These are phyloP conservation scores for Chaetomium sp. DNA, from an alignment of 2,329 filamentous ascomycete genomes.

Conservation along the genomic window DNA sequence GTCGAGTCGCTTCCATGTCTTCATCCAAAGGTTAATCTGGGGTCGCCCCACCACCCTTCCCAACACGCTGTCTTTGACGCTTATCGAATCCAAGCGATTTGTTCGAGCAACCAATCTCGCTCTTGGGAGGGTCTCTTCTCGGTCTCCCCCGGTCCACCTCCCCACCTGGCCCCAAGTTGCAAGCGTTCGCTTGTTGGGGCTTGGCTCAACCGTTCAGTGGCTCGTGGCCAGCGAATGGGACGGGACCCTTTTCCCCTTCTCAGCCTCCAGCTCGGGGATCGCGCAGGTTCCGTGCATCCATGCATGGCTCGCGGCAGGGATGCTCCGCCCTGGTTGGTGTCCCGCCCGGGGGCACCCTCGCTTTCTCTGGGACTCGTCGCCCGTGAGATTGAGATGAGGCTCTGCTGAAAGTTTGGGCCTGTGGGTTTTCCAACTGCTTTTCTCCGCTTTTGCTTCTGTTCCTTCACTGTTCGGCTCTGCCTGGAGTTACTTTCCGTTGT, in stretches of 20 bases:
- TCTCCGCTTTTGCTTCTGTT: background rate
- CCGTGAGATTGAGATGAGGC: conserved; percentile 4
- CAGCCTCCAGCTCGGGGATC: conserved; percentile 9
- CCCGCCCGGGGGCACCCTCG: background rate
- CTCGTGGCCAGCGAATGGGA: background rate
- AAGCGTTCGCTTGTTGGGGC: conserved; percentile 1
- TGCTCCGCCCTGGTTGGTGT: conserved; percentile 5
- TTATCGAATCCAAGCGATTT: background rate
- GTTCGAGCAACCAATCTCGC: conserved; percentile 1
- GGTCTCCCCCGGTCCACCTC: background rate
- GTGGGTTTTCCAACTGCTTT: background rate
- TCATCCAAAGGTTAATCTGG: conserved; percentile 11
- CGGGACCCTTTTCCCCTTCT: background rate
- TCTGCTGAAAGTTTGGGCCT: conserved; percentile 1
- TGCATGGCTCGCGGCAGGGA: background rate
- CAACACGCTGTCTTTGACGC: background rate
- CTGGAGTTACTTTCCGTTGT: background rate
- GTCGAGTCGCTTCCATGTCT: background rate
- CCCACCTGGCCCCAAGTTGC: background rate
- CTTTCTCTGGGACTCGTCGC: background rate
- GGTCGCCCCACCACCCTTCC: conserved; percentile 7
- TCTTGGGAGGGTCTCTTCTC: background rate
- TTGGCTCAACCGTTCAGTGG: conserved; percentile 9
- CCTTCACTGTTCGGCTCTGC: background rate
- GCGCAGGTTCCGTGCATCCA: background rate